Evolutionary conservation across 768 basidiomycete genomes (phyloP).

Genomic region (Pholiota conissans): DNA sequence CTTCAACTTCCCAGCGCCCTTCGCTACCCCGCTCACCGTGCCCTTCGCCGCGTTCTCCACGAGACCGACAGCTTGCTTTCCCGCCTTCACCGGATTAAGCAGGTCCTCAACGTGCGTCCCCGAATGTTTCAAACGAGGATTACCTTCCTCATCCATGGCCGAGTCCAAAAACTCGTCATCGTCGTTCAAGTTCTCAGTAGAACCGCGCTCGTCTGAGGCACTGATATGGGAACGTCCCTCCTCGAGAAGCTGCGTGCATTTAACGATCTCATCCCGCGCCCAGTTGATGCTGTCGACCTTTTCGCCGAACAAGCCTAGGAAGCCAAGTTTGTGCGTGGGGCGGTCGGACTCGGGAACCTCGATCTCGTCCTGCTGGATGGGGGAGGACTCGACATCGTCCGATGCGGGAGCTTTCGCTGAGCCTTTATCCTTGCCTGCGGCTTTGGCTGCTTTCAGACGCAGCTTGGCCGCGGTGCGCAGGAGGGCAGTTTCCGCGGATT

Average conservation of each 20-base stretch:
- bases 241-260: conserved; percentile 52
- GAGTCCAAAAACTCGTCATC: conserved; percentile 14
- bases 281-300: conserved; percentile 95
- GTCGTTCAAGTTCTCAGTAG: conserved; percentile 3
- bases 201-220: conserved; percentile 25
- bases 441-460: conserved; percentile 55
- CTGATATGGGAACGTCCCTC: conserved; percentile 42
- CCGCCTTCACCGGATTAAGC: conserved; percentile 17
- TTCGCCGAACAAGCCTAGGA: conserved; percentile 65
- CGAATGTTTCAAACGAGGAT: conserved; percentile 9
- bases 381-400: conserved; percentile 13
- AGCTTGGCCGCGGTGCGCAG: conserved; percentile 76
- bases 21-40: conserved; percentile 24
- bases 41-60: conserved; percentile 22
- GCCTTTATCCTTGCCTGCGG: conserved; percentile 32
- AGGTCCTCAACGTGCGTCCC: conserved; percentile 1
- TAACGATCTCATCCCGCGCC: conserved; percentile 72
- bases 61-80: conserved; percentile 21
- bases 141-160: conserved; percentile 17
- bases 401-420: conserved; percentile 8
- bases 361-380: conserved; percentile 13
- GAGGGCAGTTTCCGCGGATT: conserved; percentile 80
- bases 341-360: conserved; percentile 68
- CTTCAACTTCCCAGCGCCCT: conserved; percentile 25
- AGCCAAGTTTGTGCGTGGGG: conserved; percentile 76